These are phyloP conservation scores for Oryza punctata DNA, from an alignment of 176 grass and related monocot species.

Conservation along the genomic window DNA sequence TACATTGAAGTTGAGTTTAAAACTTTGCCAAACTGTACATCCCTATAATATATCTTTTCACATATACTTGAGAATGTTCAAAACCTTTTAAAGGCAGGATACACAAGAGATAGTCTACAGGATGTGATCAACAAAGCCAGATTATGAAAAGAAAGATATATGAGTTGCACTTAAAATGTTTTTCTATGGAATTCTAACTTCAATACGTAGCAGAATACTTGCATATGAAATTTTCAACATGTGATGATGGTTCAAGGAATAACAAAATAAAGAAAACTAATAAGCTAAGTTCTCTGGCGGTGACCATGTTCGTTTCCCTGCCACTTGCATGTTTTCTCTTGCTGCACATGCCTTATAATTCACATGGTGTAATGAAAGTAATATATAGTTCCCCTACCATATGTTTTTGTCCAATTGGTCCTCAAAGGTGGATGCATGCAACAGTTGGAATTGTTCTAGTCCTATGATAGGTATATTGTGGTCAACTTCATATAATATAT, in stretches of 20 bases:
- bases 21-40: neutral
- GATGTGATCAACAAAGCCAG: neutral
- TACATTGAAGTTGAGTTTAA: neutral
- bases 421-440: neutral
- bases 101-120: neutral
- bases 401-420: neutral
- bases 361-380: constrained; percentile 6
- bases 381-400: neutral
- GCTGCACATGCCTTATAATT: constrained; percentile 11
- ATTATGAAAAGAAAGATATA: neutral
- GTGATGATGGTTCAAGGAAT: neutral
- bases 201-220: constrained; percentile 21
- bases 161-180: neutral
- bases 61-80: too few species aligned
- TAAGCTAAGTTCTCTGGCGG: neutral
- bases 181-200: neutral
- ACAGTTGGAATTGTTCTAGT: neutral
- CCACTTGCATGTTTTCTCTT: constrained; percentile 20
- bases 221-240: constrained; percentile 3
- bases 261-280: neutral
- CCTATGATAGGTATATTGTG: neutral
- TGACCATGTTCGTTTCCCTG: neutral
- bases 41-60: neutral
- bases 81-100: neutral
- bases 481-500: neutral